Base-by-base conservation (phyloP, 2,329 filamentous ascomycete genomes). In the Cladosporium velox region DNA sequence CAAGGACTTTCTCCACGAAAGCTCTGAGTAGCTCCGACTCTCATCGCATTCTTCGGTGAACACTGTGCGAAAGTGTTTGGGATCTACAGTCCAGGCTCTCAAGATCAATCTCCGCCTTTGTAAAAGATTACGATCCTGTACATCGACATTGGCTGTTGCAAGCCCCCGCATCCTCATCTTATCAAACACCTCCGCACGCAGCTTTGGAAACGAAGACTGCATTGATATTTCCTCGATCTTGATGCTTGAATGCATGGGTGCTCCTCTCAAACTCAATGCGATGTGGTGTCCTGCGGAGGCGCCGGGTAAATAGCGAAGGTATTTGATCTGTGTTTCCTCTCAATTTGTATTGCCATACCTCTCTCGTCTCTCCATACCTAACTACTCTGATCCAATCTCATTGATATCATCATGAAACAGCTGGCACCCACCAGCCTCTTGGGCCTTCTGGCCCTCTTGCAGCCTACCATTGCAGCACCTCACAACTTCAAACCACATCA, bases 361-460 rank as follows among this genome's bases (percentile, higher is more conserved):
- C 57, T 12, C 24, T 47, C 26, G 14, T n/a, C 44, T 52, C 8
- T 18, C 18, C 24, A n/a, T 49, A 38, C 21, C 34, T 24, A 12
- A n/a, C 2, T 28, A 18, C 18, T 54, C 28, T 18, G 2, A 5
- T 34, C 35, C 15, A 14, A 44, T n/a, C 8, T 26, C 3, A 24
- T 26, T 44, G 41, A 15, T 3, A 24, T 5, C 10, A 54, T 30
- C 44, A 69, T 69, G 67, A 60, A 62, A 24, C 55, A 41, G 10
- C 34, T 51, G 18, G 24, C 47, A 15, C 12, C 32, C 28, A 30
- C 59, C 7, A 59, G 67, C 66, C 64, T 67, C 10, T 11, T 55
- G 24, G 66, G 66, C 60, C 51, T 69, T 32, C 30, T 65, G 18
- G 65, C 66, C 26, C 28, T 66, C 6, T 34, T 59, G 12, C 32